These are phyloP conservation scores for Rhodomyrtus tomentosa DNA, from an alignment of 345 rosid species.

Conservation along the genomic window DNA sequence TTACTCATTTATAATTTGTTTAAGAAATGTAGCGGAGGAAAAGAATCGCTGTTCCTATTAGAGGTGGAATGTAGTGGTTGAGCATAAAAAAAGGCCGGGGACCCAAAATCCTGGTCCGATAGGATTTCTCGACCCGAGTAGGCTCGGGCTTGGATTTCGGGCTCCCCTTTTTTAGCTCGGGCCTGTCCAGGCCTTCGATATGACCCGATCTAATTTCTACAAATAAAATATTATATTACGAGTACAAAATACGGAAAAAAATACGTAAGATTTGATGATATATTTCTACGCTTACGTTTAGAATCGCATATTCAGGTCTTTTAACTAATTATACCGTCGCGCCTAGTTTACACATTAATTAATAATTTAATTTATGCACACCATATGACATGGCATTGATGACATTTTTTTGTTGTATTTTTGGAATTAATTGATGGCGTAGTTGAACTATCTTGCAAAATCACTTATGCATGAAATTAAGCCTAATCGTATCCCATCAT, in stretches of 20 bases:
- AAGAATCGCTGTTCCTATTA: background rate
- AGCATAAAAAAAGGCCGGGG: background rate
- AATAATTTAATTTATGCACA: no score
- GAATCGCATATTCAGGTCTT: no score
- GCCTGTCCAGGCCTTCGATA: background rate
- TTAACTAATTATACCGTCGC: no score
- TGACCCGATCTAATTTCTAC: background rate
- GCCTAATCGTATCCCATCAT: no score
- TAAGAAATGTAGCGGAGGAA: background rate
- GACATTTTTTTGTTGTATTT: no score
- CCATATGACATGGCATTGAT: no score
- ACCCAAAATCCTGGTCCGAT: background rate
- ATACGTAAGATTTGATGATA: background rate
- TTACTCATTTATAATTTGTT: background rate
- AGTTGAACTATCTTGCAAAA: no score
- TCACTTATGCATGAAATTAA: no score
- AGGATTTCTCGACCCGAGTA: background rate
- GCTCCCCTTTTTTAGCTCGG: background rate
- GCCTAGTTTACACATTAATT: no score
- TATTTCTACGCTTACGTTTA: background rate
- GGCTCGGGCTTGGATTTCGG: background rate
- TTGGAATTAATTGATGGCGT: no score
- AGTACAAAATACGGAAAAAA: background rate
- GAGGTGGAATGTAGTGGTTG: background rate
- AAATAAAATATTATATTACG: background rate